Evolutionary conservation across 2,329 filamentous ascomycete species (phyloP), one percentile per base, ranked within the genome.

Genomic region (Karstenula rhodostoma): DNA sequence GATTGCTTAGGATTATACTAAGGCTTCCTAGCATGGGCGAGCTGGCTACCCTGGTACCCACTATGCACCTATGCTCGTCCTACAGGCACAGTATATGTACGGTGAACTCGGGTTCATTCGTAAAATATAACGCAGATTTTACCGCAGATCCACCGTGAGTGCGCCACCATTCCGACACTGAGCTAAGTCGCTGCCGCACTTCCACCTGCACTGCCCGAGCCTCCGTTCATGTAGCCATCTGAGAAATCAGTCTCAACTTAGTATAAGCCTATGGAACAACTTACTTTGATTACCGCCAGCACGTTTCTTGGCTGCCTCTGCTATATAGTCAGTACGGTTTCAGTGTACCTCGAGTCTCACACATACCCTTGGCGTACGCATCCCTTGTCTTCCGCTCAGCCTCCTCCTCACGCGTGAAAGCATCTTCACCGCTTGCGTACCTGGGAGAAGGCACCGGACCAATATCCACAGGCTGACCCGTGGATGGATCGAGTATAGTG

Each of bases 321-420:
- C 8, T 25, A 29, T 19, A 27, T 3, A 48, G 19, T 56, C 33
- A 48, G 32, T 43, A 48, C 9, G 10, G 6, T 49, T 8, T n/a
- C 32, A 19, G 22, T 17, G 54, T 13, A 48, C 47, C 29, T 50
- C 8, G 17, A 50, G 46, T 22, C 37, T 19, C 22, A 10, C 25
- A 27, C 56, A 35, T 52, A 54, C 56, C 49, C 13, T 42, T 54
- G 7, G 42, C 32, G 12, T 37, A 22, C 19, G 48, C 51, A 15
- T 52, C 42, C 23, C 52, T 37, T 4, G 22, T 52, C 9, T 44
- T 37, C 1, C 13, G 27, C 48, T 51, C 53, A 17, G 33, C 23
- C 12, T 58, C 50, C n/a, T 58, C 43, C 51, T 61, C 42, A n/a
- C 35, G 25, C 2, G 23, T 46, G 15, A 61, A 61, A 0, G 59